Evolutionary conservation across 108 stramenopile species (phyloP), one percentile per base, ranked within the genome.

Genomic region (Chaetoceros muelleri): DNA sequence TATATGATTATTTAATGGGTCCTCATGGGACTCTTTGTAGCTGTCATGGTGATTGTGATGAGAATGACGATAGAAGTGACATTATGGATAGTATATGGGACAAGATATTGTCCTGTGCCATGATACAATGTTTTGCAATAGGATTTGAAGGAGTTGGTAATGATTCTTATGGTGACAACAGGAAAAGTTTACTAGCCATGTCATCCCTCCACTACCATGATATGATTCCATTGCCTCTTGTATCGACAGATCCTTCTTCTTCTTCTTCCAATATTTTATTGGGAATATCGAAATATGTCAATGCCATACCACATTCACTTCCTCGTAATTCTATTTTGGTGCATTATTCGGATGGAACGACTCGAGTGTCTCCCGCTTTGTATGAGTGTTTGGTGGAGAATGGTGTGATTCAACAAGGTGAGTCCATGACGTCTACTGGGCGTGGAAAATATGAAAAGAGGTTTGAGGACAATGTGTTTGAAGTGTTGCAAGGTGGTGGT

Each of bases 301-400:
- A 40, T 5, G 5, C 34, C 5, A 13, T 40, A 45, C 69, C 74
- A 13, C 16, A 30, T 30, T 49, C 73, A n/a, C 56, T 89, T 0
- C 83, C 87, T 2, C 79, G 80, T 46, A 89, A 89, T 62, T 63
- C 87, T 2, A 57, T 80, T 30, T 55, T 89, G 17, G 62, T 89
- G 0, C 67, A 76, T 31, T 89, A 78, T 66, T 73, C 77, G 30
- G 87, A 89, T 67, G 81, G 81, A 49, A 61, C 65, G 16, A 76
- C 71, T 8, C 65, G 87, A 22, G 63, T 77, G 2, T 8, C 63
- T n/a, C 69, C 78, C 1, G 30, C 21, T 30, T 57, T 79, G 17
- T 80, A 78, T 67, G 20, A 58, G 0, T 25, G 73, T 1, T 51
- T 87, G 24, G 44, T 76, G 21, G n/a, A 62, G 28, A 30, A 61